These are phyloP conservation scores for Trichocladium antarcticum DNA, from an alignment of 495 filamentous ascomycete genomes.

Conservation along the genomic window DNA sequence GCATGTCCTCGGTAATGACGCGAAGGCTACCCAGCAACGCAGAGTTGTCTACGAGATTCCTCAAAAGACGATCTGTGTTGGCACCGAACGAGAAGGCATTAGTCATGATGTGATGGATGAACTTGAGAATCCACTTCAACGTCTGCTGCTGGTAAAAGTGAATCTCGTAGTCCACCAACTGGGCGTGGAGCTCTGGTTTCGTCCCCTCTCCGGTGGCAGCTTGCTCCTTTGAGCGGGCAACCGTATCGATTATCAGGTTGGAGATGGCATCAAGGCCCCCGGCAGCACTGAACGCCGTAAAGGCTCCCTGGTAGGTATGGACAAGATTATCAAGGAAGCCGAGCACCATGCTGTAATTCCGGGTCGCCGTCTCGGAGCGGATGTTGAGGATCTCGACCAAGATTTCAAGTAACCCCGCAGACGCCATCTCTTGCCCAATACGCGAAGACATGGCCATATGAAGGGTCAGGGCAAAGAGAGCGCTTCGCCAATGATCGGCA, in stretches of 20 bases:
- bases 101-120: constrained; percentile 89
- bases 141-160: constrained; percentile 86
- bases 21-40: constrained; percentile 66
- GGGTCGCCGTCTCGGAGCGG: constrained; percentile 69
- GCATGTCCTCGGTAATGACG: constrained; percentile 66
- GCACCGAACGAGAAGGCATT: constrained; percentile 54
- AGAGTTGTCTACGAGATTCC: constrained; percentile 91
- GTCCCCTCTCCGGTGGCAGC: constrained; percentile 61
- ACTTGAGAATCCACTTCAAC: constrained; percentile 86
- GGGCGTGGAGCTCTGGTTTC: constrained; percentile 62
- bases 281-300: constrained; percentile 63
- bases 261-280: constrained; percentile 80
- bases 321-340: constrained; percentile 78
- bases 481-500: constrained; percentile 79
- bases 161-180: constrained; percentile 80
- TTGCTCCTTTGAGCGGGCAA: constrained; percentile 55
- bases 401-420: constrained; percentile 77
- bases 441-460: constrained; percentile 61
- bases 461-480: constrained; percentile 68
- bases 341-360: constrained; percentile 68
- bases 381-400: constrained; percentile 82
- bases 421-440: constrained; percentile 62
- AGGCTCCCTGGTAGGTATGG: constrained; percentile 67
- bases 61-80: constrained; percentile 75
- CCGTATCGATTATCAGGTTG: constrained; percentile 70